Evolutionary conservation across 768 basidiomycete genomes (phyloP).

Genomic region (Coprinopsis marcescibilis): DNA sequence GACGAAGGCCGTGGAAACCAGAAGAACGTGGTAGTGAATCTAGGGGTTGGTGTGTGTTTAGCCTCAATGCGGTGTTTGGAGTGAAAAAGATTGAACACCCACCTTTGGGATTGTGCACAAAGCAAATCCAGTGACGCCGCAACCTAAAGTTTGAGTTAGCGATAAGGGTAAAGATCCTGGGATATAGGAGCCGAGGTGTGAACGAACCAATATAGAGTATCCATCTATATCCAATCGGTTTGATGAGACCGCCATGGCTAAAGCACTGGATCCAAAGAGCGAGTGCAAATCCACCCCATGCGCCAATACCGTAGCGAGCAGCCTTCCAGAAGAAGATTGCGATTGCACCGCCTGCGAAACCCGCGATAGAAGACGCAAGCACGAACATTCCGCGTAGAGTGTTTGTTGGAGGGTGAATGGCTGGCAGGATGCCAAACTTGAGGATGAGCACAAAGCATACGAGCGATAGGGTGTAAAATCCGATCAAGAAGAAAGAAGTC

Average conservation of each 20-base stretch:
- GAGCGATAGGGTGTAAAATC: slow-evolving; percentile 84
- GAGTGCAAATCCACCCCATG: slow-evolving; percentile 83
- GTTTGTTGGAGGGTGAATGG: slow-evolving; percentile 72
- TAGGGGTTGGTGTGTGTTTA: slow-evolving; percentile 21
- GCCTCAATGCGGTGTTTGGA: slow-evolving; percentile 13
- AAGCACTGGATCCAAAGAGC: slow-evolving; percentile 87
- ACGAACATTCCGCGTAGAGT: slow-evolving; percentile 89
- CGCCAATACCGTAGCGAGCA: slow-evolving; percentile 77
- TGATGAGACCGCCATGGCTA: slow-evolving; percentile 75
- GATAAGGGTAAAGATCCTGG: slow-evolving; percentile 8
- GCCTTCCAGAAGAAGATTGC: slow-evolving; percentile 93
- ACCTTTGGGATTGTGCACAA: slow-evolving; percentile 78
- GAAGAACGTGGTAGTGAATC: slow-evolving; percentile 82
- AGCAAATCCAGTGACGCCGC: slow-evolving; percentile 73
- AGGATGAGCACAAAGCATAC: slow-evolving; percentile 84
- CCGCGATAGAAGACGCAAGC: slow-evolving; percentile 72
- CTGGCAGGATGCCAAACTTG: slow-evolving; percentile 81
- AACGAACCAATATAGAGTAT: slow-evolving; percentile 74
- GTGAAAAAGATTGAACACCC: slow-evolving; percentile 16
- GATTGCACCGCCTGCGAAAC: slow-evolving; percentile 76
- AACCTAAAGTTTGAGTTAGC: slow-evolving; percentile 34
- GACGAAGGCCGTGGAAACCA: slow-evolving; percentile 83
- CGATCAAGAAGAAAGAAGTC: slow-evolving; percentile 91
- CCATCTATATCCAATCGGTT: slow-evolving; percentile 76
- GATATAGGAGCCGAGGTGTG: slow-evolving; percentile 11